Base-by-base conservation (phyloP, 805 yeast genomes). In the Metschnikowia lachancei region DNA sequence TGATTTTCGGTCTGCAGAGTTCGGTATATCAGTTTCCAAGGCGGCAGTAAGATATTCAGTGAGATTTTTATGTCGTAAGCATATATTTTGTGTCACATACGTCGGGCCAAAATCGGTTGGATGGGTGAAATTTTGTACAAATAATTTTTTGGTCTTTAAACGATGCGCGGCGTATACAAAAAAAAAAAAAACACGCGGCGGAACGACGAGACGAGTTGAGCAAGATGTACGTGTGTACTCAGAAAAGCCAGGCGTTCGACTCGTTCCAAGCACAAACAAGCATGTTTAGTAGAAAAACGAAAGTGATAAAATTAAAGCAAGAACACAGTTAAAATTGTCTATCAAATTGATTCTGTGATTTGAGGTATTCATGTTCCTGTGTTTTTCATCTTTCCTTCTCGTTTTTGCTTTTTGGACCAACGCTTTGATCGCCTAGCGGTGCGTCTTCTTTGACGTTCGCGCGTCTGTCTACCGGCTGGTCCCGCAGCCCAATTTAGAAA, bases 101-200 rank as follows among this genome's bases (percentile, higher is more conserved):
- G 41, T 39, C 37, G 41, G 13, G 48, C 48, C 48, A 30, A 40
- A 31, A 13, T 20, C 40, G 44, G 37, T 39, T 22, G 37, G 32
- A 38, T 17, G 31, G 31, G 29, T 35, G 43, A 35, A 38, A 39
- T 39, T 35, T 39, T 20, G 20, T 17, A 29, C 36, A 2, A 17
- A 17, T 13, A 19, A 14, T 36, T 45, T 40, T 45, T 40, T 35
- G 28, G 43, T 31, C 35, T 30, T 41, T 45, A 36, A 39, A 45
- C 48, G 48, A 45, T 45, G 48, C 48, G 48, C 48, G 41, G 48
- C 48, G 48, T 40, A 45, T 45, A 45, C 48, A 45, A 40, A 45
- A 44, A 26, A 22, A 22, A n/a, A 22, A 26, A 43, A 45, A 44
- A 36, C 43, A 30, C 45, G 45, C 46, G 46, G 42, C 42, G 41